Conservation (phyloP, 805 yeast species). For the Ogataea henricii region DNA sequence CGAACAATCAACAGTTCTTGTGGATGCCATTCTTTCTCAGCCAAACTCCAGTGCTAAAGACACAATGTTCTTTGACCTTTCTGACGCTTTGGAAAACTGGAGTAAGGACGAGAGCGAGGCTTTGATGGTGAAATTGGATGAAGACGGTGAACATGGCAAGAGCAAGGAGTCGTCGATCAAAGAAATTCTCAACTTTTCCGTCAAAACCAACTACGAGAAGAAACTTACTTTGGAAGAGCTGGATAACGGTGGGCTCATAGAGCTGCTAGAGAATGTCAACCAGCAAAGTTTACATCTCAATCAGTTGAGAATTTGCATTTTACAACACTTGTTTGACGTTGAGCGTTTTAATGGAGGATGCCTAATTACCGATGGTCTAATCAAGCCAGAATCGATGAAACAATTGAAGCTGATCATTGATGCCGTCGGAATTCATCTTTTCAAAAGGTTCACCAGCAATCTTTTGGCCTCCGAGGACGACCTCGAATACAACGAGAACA, state of each 20-base stretch:
- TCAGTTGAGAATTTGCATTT: conserved; percentile 30
- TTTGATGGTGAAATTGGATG: conserved; percentile 25
- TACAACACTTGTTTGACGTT: conserved; percentile 27
- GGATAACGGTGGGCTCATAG: conserved; percentile 22
- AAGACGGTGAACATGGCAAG: conserved; percentile 9
- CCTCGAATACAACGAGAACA: neutral
- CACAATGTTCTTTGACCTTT: conserved; percentile 8
- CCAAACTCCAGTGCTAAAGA: neutral
- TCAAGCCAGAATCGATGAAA: conserved; percentile 21
- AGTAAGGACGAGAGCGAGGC: conserved; percentile 24
- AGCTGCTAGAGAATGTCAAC: conserved; percentile 23
- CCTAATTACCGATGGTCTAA: conserved; percentile 27
- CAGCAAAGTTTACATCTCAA: conserved; percentile 25
- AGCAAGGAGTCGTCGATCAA: conserved; percentile 29
- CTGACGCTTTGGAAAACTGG: conserved; percentile 23
- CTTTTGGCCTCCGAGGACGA: neutral
- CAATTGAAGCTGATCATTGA: conserved; percentile 28
- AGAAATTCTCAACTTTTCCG: conserved; percentile 33
- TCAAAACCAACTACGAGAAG: conserved; percentile 15
- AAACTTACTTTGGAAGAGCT: conserved; percentile 18
- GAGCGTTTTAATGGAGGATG: conserved; percentile 21
- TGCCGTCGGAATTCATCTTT: conserved; percentile 29
- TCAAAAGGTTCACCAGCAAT: conserved; percentile 16
- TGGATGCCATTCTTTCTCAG: conserved; percentile 6
- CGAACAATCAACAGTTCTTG: conserved; percentile 25